phyloP scores from a whole-genome alignment of 108 stramenopile genomes.

The Skeletonema grethae region DNA sequence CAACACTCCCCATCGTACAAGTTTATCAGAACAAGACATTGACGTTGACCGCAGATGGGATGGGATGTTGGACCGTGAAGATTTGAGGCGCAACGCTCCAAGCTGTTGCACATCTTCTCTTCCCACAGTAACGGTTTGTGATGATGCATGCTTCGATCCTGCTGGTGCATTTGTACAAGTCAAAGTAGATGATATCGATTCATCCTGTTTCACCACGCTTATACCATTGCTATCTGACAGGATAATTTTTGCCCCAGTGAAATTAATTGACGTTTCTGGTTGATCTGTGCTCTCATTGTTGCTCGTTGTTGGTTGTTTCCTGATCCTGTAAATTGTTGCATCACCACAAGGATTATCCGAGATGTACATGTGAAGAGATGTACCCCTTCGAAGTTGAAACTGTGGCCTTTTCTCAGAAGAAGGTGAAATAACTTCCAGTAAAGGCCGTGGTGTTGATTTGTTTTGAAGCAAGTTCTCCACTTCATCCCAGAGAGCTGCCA shows the following conservation, averaged over 20 bases:
- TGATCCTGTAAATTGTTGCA: slow-evolving; percentile 83
- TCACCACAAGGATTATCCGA: slow-evolving; percentile 95
- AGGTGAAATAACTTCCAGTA: slow-evolving; percentile 17
- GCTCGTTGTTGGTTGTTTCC: slow-evolving; percentile 2
- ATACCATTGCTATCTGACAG: slow-evolving; percentile 38
- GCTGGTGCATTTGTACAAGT: slow-evolving; percentile 7
- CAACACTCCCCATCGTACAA: slow-evolving; percentile 82
- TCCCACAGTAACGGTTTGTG: slow-evolving; percentile 34
- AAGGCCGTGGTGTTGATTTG: background rate
- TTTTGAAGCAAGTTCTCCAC: slow-evolving; percentile 35
- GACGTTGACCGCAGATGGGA: slow-evolving; percentile 70
- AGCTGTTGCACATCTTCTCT: slow-evolving; percentile 70
- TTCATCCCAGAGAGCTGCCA: slow-evolving; percentile 77
- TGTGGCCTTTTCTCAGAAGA: slow-evolving; percentile 4
- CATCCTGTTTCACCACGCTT: background rate
- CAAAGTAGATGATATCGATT: slow-evolving; percentile 19
- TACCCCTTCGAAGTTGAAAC: slow-evolving; percentile 52
- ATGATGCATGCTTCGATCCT: background rate
- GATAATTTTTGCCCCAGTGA: slow-evolving; percentile 91
- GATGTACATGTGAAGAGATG: slow-evolving; percentile 87
- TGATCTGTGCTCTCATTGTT: slow-evolving; percentile 18
- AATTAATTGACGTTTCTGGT: slow-evolving; percentile 48
- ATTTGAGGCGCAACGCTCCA: slow-evolving; percentile 83
- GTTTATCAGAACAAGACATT: slow-evolving; percentile 93
- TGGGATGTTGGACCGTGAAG: slow-evolving; percentile 88